These are phyloP conservation scores for Perkinsus chesapeaki DNA, from an alignment of 169 alveolate genomes.

Conservation along the genomic window DNA sequence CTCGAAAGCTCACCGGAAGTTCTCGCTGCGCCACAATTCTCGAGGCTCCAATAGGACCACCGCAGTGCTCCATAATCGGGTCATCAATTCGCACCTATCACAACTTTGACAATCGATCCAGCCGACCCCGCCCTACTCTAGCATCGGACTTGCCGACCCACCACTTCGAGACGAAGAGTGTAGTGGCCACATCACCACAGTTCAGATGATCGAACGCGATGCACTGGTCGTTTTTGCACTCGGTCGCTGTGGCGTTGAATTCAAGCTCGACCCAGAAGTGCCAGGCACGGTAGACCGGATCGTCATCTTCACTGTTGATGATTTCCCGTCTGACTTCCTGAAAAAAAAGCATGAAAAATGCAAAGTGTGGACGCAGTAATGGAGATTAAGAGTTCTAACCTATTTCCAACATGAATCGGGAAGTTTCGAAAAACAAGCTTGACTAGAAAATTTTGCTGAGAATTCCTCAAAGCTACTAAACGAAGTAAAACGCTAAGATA, in stretches of 20 bases:
- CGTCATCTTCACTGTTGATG: background rate
- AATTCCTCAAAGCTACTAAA: too few species aligned
- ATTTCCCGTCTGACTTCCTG: background rate
- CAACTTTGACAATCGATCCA: background rate
- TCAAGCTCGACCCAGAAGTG: background rate
- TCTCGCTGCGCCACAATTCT: background rate
- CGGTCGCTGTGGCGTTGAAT: background rate
- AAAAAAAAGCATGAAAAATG: too few species aligned
- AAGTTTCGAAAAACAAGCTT: too few species aligned
- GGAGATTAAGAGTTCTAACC: too few species aligned
- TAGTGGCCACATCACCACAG: background rate
- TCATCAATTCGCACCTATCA: background rate
- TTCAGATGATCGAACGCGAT: background rate
- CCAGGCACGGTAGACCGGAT: background rate
- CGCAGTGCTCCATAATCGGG: background rate
- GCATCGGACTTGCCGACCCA: background rate
- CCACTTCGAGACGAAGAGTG: background rate
- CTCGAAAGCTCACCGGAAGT: background rate
- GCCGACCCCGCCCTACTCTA: background rate
- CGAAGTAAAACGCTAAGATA: too few species aligned
- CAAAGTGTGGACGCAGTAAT: too few species aligned
- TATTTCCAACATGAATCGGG: too few species aligned
- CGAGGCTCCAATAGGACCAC: background rate
- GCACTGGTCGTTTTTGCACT: background rate
- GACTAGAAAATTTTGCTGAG: too few species aligned